Conservation (phyloP, 768 basidiomycete genomes). For the Hydnomerulius pinastri region DNA sequence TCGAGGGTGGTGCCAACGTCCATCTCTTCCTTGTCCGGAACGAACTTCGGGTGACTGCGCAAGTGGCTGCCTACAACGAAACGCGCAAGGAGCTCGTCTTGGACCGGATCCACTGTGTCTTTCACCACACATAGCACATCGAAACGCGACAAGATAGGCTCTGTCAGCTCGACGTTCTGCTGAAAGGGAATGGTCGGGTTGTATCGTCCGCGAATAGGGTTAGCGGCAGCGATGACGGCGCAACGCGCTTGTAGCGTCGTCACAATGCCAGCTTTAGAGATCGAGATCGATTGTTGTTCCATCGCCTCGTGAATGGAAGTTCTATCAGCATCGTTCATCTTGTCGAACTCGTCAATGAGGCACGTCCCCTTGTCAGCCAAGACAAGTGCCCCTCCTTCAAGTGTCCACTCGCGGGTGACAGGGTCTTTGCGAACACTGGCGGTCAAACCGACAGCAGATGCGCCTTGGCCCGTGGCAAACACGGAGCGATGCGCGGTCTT, state of each 20-base stretch:
- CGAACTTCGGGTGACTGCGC: constrained; percentile 92
- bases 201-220: constrained; percentile 95
- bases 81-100: constrained; percentile 93
- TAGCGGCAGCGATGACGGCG: constrained; percentile 96
- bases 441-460: constrained; percentile 96
- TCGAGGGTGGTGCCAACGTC: constrained; percentile 87
- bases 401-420: constrained; percentile 95
- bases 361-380: constrained; percentile 98
- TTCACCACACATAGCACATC: constrained; percentile 98
- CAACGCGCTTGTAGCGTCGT: constrained; percentile 98
- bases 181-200: constrained; percentile 98
- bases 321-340: constrained; percentile 98
- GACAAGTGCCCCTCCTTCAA: constrained; percentile 98
- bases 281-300: constrained; percentile 99
- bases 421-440: constrained; percentile 99
- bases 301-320: constrained; percentile 99
- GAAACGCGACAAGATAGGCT: constrained; percentile 97
- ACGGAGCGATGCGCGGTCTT: constrained; percentile 98
- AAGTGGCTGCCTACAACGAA: constrained; percentile 99
- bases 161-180: constrained; percentile 98
- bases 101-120: constrained; percentile 94
- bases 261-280: constrained; percentile 98
- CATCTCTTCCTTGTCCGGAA: constrained; percentile 85
- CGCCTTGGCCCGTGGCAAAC: constrained; percentile 98
- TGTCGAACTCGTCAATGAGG: constrained; percentile 99